phyloP scores from a whole-genome alignment of 805 yeast species.

The Saccharomycopsis synnaedendra region DNA sequence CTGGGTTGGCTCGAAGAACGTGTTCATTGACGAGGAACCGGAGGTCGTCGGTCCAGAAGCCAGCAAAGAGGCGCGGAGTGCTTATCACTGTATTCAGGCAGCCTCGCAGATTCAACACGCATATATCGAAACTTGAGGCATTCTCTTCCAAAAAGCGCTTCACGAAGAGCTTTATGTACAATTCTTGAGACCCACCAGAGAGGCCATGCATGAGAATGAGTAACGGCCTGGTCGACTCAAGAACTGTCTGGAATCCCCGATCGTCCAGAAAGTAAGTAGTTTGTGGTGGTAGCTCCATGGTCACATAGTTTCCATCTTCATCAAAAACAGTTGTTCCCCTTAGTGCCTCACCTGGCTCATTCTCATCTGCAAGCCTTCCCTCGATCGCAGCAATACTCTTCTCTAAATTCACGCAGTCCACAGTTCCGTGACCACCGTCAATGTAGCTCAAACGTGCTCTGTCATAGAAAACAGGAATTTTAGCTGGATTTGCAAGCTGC shows the following conservation, averaged over 20 bases:
- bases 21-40: conserved; percentile 38
- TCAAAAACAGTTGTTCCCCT: conserved; percentile 11
- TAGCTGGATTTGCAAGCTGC: conserved; percentile 28
- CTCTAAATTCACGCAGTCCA: conserved; percentile 42
- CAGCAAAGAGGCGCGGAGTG: conserved; percentile 60
- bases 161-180: conserved; percentile 54
- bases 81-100: conserved; percentile 62
- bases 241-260: conserved; percentile 19
- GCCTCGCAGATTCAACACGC: conserved; percentile 66
- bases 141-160: conserved; percentile 25
- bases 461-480: conserved; percentile 40
- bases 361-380: neutral
- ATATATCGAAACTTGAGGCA: conserved; percentile 39
- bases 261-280: conserved; percentile 44
- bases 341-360: neutral
- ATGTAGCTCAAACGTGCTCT: conserved; percentile 39
- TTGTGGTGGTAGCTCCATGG: conserved; percentile 33
- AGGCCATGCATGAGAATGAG: conserved; percentile 64
- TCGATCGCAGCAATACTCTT: neutral
- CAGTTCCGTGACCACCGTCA: conserved; percentile 59
- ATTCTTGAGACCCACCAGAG: conserved; percentile 79
- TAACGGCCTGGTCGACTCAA: conserved; percentile 40
- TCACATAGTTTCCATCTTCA: conserved; percentile 21
- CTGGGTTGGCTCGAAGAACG: conserved; percentile 41
- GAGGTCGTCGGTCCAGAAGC: conserved; percentile 62